These are phyloP conservation scores for Sporothrix sp. DNA, from an alignment of 2,329 filamentous ascomycete species.

Conservation along the genomic window DNA sequence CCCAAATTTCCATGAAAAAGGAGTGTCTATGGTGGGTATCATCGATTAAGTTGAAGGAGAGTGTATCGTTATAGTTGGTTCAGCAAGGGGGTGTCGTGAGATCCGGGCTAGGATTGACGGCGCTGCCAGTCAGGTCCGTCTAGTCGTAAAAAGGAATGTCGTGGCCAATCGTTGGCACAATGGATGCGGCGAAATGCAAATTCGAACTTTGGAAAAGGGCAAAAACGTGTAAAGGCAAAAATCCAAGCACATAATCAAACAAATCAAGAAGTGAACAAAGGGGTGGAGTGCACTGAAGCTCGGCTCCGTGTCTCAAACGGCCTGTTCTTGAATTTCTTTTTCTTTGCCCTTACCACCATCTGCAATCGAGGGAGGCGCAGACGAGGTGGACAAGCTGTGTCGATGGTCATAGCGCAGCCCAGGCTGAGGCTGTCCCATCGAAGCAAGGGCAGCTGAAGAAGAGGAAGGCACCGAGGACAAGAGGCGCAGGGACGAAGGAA, in stretches of 20 bases:
- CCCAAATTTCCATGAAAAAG: conserved; percentile 23
- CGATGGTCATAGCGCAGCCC: conserved; percentile 28
- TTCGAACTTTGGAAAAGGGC: conserved; percentile 13
- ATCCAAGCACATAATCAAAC: neutral
- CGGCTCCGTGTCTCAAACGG: conserved; percentile 9
- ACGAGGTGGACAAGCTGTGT: conserved; percentile 29
- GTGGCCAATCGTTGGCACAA: conserved; percentile 17
- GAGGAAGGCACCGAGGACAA: conserved; percentile 23
- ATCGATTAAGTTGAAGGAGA: conserved; percentile 25
- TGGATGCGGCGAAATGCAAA: conserved; percentile 18
- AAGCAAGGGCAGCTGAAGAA: conserved; percentile 33
- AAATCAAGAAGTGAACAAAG: neutral
- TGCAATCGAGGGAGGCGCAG: conserved; percentile 25
- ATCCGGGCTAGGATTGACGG: conserved; percentile 24
- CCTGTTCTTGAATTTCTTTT: conserved; percentile 19
- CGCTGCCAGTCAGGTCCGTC: conserved; percentile 11
- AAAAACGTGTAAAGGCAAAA: conserved; percentile 13
- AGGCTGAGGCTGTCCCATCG: conserved; percentile 28
- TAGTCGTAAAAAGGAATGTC: conserved; percentile 15
- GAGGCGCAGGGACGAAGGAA: conserved; percentile 26
- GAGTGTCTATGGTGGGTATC: conserved; percentile 39
- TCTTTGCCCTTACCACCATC: conserved; percentile 27
- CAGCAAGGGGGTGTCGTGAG: conserved; percentile 25
- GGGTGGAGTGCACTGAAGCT: too few species aligned
- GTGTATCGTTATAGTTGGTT: conserved; percentile 20